Evolutionary conservation across 1,284 basidiomycete species (phyloP).

Genomic region (Chalciporus sp.): DNA sequence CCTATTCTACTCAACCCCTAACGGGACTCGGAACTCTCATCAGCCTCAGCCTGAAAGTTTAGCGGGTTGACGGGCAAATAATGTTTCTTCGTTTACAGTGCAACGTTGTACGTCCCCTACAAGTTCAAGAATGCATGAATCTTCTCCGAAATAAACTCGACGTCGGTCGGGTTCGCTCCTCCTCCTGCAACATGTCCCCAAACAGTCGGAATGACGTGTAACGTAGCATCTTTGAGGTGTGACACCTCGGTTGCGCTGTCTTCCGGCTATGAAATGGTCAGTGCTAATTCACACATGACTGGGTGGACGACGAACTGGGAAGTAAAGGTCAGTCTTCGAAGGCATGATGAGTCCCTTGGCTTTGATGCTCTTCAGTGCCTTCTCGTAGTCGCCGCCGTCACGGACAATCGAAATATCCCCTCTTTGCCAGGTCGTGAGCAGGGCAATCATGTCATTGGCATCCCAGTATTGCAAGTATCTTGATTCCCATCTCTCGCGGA

Average conservation of each 20-base stretch:
- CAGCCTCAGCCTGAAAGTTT: too few relatives aligned
- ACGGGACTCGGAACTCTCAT: neutral
- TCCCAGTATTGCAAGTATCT: slow-evolving; percentile 39
- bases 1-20: neutral
- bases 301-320: slow-evolving; percentile 27
- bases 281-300: neutral
- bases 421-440: slow-evolving; percentile 42
- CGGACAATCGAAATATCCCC: slow-evolving; percentile 41
- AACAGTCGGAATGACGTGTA: slow-evolving; percentile 33
- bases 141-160: slow-evolving; percentile 29
- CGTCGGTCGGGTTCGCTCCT: slow-evolving; percentile 29
- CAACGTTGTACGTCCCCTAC: neutral
- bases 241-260: slow-evolving; percentile 33
- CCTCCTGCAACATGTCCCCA: slow-evolving; percentile 38
- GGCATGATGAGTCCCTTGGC: slow-evolving; percentile 38
- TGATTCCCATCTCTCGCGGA: slow-evolving; percentile 41
- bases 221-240: slow-evolving; percentile 28
- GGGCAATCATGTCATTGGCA: slow-evolving; percentile 42
- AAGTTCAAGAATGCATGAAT: slow-evolving; percentile 28
- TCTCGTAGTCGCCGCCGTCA: slow-evolving; percentile 32
- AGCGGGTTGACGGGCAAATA: too few relatives aligned
- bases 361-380: slow-evolving; percentile 32
- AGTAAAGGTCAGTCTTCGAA: slow-evolving; percentile 38
- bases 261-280: slow-evolving; percentile 28
- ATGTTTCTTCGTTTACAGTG: neutral